Percentiles rank a stretch among this genome's conserved stretches.
These are phyloP conservation scores for Plantago lanceolata DNA, from an alignment of 305 asterid species.

Conservation along the genomic window DNA sequence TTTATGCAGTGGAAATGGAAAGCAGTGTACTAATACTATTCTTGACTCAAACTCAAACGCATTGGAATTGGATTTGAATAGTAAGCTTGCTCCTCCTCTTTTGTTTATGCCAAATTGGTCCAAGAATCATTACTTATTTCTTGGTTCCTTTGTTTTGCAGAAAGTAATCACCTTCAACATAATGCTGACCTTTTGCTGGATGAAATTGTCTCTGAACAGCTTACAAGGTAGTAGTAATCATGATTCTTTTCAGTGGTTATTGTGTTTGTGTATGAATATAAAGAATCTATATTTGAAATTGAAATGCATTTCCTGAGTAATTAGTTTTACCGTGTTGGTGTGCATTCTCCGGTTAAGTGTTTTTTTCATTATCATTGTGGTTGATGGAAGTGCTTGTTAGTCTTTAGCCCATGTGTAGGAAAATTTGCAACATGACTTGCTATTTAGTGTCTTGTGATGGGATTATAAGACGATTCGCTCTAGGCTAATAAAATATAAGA, in stretches of 20 bases:
- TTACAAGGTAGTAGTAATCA: conserved; percentile 75
- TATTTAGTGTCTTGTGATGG: neutral
- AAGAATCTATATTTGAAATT: too few species aligned
- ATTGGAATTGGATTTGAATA: too few species aligned
- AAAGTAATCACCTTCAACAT: conserved; percentile 26
- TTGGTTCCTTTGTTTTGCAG: neutral
- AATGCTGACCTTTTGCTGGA: conserved; percentile 57
- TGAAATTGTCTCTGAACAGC: conserved; percentile 91
- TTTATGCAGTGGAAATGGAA: neutral
- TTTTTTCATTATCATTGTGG: neutral
- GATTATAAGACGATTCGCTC: neutral
- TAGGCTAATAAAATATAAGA: too few species aligned
- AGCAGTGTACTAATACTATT: too few species aligned
- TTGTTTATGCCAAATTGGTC: neutral
- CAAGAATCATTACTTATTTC: neutral
- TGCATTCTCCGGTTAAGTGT: too few species aligned
- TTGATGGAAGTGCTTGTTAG: too few species aligned
- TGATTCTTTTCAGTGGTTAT: neutral
- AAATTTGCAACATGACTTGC: too few species aligned
- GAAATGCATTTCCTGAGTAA: too few species aligned
- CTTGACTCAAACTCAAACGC: too few species aligned
- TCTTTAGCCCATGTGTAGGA: too few species aligned
- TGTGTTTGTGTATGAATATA: neutral
- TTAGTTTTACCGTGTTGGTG: too few species aligned
- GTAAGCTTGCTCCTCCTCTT: too few species aligned